These are phyloP conservation scores for Lentinus tigrinus DNA, from an alignment of 768 basidiomycete genomes.

Conservation along the genomic window DNA sequence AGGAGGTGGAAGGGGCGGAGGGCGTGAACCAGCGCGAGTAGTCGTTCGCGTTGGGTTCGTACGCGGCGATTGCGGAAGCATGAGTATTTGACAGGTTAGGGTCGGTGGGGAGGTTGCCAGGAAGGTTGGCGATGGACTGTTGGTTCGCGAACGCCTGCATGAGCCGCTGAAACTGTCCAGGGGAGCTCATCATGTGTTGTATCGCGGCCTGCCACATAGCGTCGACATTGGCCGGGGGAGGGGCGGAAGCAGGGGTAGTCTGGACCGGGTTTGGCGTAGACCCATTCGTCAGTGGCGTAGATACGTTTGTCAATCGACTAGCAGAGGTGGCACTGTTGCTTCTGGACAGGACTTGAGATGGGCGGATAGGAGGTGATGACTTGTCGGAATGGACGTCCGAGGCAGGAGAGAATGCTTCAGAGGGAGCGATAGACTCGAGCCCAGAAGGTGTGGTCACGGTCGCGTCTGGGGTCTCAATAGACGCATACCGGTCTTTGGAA, in stretches of 20 bases:
- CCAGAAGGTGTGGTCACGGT: conserved; percentile 35
- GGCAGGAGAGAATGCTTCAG: conserved; percentile 27
- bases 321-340: conserved; percentile 1
- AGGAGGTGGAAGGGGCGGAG: conserved; percentile 17
- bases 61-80: conserved; percentile 9
- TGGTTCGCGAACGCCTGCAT: conserved; percentile 27
- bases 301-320: background rate
- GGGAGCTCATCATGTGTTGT: conserved; percentile 48
- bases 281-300: conserved; percentile 1
- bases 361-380: conserved; percentile 1
- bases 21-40: conserved; percentile 19
- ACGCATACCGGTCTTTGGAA: conserved; percentile 39
- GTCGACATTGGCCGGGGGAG: conserved; percentile 35
- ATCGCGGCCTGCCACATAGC: conserved; percentile 49
- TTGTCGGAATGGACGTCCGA: background rate
- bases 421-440: conserved; percentile 26
- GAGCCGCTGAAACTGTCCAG: conserved; percentile 58
- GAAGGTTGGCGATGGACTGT: conserved; percentile 18
- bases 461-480: conserved; percentile 47
- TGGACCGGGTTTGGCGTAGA: background rate
- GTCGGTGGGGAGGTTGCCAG: background rate
- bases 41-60: conserved; percentile 7
- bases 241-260: conserved; percentile 3
- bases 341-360: conserved; percentile 1
- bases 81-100: background rate